Conservation (phyloP, 805 yeast species). For the Wickerhamiella alocasiicola region DNA sequence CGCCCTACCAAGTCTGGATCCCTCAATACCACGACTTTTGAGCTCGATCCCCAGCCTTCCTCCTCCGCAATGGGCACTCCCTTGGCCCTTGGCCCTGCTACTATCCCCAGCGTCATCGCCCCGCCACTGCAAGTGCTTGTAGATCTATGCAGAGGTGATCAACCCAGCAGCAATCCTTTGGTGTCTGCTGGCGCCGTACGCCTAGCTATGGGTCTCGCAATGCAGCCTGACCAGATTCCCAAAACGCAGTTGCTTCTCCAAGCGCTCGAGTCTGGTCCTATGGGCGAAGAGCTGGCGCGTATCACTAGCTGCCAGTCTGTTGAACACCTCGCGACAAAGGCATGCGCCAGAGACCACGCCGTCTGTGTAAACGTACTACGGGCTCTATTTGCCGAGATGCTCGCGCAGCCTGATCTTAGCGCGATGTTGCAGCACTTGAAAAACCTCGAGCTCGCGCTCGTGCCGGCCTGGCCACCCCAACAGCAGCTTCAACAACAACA, state of each 20-base stretch:
- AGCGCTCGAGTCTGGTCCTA: constrained; percentile 7
- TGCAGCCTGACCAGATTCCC: not conserved
- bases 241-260: not conserved
- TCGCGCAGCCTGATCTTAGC: not conserved
- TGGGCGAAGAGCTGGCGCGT: constrained; percentile 11
- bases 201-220: constrained; percentile 9
- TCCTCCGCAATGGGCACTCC: not conserved
- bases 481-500: constrained; percentile 2
- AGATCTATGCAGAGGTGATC: constrained; percentile 2
- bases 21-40: constrained; percentile 5
- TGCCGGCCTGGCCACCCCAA: not conserved
- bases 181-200: constrained; percentile 7
- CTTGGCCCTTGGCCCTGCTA: not conserved
- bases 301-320: not conserved
- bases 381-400: constrained; percentile 1
- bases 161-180: not conserved
- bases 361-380: not conserved
- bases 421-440: constrained; percentile 4
- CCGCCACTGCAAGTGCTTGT: not conserved
- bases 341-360: constrained; percentile 6
- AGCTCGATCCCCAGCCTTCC: not conserved
- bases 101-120: not conserved
- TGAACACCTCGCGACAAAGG: not conserved
- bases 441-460: not conserved
- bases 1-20: constrained; percentile 10